Evolutionary conservation across 2,329 filamentous ascomycete genomes (phyloP).

Genomic region (Apiospora saccharicola): DNA sequence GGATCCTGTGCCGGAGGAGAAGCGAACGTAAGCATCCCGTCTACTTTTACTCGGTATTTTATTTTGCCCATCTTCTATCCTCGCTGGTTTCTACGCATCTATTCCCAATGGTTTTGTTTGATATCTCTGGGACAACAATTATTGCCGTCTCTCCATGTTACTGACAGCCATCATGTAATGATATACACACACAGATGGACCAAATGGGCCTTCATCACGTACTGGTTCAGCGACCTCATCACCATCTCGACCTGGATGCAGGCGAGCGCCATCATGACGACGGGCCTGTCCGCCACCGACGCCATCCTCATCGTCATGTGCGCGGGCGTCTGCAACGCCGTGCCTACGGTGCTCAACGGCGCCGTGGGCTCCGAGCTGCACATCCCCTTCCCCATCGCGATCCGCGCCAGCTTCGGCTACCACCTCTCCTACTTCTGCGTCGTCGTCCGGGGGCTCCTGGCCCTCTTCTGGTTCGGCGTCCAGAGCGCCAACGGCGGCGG

Average conservation of each 20-base stretch:
- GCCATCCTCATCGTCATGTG: slow-evolving; percentile 57
- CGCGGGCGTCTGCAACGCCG: slow-evolving; percentile 53
- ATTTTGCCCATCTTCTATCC: neutral
- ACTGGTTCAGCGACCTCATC: slow-evolving; percentile 57
- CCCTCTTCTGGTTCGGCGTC: slow-evolving; percentile 52
- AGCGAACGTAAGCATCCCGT: slow-evolving; percentile 40
- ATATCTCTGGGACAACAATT: no score
- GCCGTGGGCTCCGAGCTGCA: slow-evolving; percentile 43
- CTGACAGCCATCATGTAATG: neutral
- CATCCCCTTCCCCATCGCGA: slow-evolving; percentile 50
- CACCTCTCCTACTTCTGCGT: slow-evolving; percentile 45
- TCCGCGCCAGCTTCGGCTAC: slow-evolving; percentile 52
- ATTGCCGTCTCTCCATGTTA: neutral
- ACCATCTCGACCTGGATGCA: slow-evolving; percentile 42
- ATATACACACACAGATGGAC: slow-evolving; percentile 43
- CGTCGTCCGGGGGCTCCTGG: slow-evolving; percentile 50
- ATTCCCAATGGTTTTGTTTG: neutral
- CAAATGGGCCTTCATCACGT: slow-evolving; percentile 52
- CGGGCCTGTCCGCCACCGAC: slow-evolving; percentile 48
- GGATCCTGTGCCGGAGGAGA: slow-evolving; percentile 46
- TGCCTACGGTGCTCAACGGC: slow-evolving; percentile 55
- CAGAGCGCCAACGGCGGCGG: slow-evolving; percentile 70
- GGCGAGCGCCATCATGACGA: slow-evolving; percentile 41
- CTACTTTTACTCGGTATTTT: neutral
- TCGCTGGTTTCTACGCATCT: neutral